Evolutionary conservation across 2,329 filamentous ascomycete genomes (phyloP), one percentile per base, ranked within the genome.

Genomic region (Xylariaceae sp.): DNA sequence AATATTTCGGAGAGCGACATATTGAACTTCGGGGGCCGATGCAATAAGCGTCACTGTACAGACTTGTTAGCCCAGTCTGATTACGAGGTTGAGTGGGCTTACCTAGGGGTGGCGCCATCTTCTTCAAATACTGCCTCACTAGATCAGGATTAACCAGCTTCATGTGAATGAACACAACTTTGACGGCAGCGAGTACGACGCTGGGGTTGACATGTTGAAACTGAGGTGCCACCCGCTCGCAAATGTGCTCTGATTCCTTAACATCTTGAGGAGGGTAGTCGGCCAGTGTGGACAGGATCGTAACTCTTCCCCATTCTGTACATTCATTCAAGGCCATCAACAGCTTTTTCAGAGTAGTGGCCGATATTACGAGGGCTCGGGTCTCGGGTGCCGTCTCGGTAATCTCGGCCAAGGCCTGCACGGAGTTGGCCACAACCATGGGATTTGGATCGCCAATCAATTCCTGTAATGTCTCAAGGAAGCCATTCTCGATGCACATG

Each of bases 171-270:
- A 98, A 98, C 30, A 98, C 94, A 12, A 88, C 88, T 72, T 98
- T 98, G 57, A 98, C 90, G 16, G 93, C 93, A n/a, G 93, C 89
- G 50, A 98, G 70, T 16, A 98, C 93, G 13, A 98, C 93, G 61
- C 91, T 94, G 3, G 93, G 88, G 60, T 98, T 98, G 59, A 95
- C 91, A 60, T 98, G 93, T 68, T 98, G 93, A 64, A 98, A 98
- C 61, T 98, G 93, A 31, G 93, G 93, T 39, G 89, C 83, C 28
- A 97, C 91, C 57, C 93, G 77, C 72, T 98, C 93, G 66, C 93
- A 98, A 44, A 98, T 96, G 64, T 97, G 93, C 68, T 98, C 93
- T 41, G 91, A 86, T 68, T 98, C 93, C 68, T 96, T 97, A 46
- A 89, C 75, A 62, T 97, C 91, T n/a, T 72, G 62, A 0, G 91